These are phyloP conservation scores for Globisporangium splendens DNA, from an alignment of 352 stramenopile genomes.

Conservation along the genomic window DNA sequence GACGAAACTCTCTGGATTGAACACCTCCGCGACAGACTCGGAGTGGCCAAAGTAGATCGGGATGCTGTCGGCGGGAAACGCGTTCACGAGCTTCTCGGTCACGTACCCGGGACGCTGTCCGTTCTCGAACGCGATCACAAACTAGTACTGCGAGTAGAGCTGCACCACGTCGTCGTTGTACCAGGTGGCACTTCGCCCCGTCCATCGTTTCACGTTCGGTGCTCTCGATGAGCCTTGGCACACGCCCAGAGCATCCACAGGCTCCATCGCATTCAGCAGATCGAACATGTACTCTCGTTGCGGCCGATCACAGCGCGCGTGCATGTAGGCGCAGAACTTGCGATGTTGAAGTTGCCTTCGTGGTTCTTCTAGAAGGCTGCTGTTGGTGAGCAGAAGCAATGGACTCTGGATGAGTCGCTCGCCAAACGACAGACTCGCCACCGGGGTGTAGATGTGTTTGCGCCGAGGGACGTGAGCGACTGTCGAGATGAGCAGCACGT, in stretches of 20 bases:
- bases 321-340: slow-evolving; percentile 51
- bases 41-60: slow-evolving; percentile 61
- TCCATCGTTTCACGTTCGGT: no score
- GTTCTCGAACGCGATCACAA: slow-evolving; percentile 76
- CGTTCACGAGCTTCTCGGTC: slow-evolving; percentile 64
- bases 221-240: slow-evolving; percentile 23
- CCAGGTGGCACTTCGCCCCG: background rate
- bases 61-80: slow-evolving; percentile 50
- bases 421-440: slow-evolving; percentile 39
- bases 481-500: slow-evolving; percentile 28
- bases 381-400: slow-evolving; percentile 18
- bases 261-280: slow-evolving; percentile 35
- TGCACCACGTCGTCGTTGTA: slow-evolving; percentile 23
- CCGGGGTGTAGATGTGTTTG: slow-evolving; percentile 20
- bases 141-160: slow-evolving; percentile 40
- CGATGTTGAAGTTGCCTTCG: background rate
- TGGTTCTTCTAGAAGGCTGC: background rate
- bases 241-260: slow-evolving; percentile 40
- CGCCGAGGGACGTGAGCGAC: slow-evolving; percentile 13
- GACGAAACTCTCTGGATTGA: slow-evolving; percentile 53
- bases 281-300: slow-evolving; percentile 57
- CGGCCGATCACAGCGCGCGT: slow-evolving; percentile 39
- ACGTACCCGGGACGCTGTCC: slow-evolving; percentile 35
- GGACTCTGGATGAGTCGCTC: slow-evolving; percentile 28
- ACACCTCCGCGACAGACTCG: slow-evolving; percentile 25